Base-by-base conservation (phyloP, 257 asterid genomes). In the Nicotiana noctiflora region DNA sequence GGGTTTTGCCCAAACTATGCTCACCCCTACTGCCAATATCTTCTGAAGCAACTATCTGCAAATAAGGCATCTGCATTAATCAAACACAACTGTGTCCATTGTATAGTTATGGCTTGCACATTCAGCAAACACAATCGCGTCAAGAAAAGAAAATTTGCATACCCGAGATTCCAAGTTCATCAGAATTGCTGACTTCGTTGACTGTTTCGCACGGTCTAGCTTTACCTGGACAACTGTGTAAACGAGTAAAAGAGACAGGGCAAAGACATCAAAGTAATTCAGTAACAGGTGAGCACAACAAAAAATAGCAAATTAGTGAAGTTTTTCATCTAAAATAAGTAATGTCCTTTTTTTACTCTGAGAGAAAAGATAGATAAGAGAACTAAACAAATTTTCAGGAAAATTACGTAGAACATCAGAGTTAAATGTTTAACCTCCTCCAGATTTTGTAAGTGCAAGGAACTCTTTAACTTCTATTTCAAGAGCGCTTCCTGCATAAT, bases 161-260 rank as follows among this genome's bases (percentile, higher is more conserved):
- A 91, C 99, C 86, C 97, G 90, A 76, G 98, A 95, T 90, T 95
- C 98, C 23, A 95, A 91, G 88, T 93, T 93, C 99, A 95, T 95
- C 85, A 95, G 89, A 87, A 93, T 95, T 88, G 97, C 94, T 60
- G 97, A 89, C 85, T 84, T 91, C 1, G 98, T 93, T 14, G 97
- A 66, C 85, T 88, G 93, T 83, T 95, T 95, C 46, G 99, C 99
- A 81, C 98, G 97, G 67, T 86, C 84, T 74, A 95, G 90, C 88
- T 95, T 92, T 19, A 81, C 82, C 62, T 82, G 86, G 83, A 89
- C 90, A 82, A 94, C 97, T 92, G 93, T 85, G 52, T 53, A 60
- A 81, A 70, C 21, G 40, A 53, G 44, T 29, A 29, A 31, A 31
- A 31, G 34, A 31, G 34, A 31, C 34, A 19, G 68, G 49, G 32